phyloP scores from a whole-genome alignment of 129 eudicot genomes.

The Escallonia rubra region DNA sequence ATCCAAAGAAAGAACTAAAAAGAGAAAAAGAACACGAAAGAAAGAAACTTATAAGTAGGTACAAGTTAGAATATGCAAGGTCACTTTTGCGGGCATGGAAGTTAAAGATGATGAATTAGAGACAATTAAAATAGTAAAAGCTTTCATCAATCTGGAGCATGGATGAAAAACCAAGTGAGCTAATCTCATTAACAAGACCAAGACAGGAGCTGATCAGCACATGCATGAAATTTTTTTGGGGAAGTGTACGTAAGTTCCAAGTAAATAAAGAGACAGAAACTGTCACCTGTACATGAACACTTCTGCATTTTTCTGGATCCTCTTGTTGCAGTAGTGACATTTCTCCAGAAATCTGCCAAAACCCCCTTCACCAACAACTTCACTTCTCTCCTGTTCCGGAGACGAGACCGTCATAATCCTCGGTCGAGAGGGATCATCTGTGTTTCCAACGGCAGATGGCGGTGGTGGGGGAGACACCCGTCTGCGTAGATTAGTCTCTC shows the following conservation, averaged over 20 bases:
- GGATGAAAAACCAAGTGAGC: no score
- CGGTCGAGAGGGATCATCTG: constrained; percentile 7
- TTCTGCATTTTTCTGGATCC: constrained; percentile 20
- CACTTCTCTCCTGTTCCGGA: constrained; percentile 2
- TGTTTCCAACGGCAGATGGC: background rate
- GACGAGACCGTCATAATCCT: constrained; percentile 2
- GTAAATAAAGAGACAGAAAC: background rate
- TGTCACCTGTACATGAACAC: constrained; percentile 33
- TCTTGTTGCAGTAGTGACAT: constrained; percentile 25
- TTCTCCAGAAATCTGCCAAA: constrained; percentile 15
- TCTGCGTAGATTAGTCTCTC: constrained; percentile 5
- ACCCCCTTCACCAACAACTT: background rate
- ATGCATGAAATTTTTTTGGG: no score
- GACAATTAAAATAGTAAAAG: no score
- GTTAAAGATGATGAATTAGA: no score
- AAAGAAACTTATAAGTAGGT: no score
- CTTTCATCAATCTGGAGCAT: no score
- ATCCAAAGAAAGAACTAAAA: no score
- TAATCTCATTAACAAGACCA: no score
- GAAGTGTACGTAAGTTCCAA: background rate
- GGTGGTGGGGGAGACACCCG: background rate
- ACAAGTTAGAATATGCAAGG: no score
- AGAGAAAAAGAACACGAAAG: no score
- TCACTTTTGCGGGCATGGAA: no score
- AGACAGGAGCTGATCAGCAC: no score